Conservation (phyloP, 208 protist genomes). For the Wallacemonas sp. region DNA sequence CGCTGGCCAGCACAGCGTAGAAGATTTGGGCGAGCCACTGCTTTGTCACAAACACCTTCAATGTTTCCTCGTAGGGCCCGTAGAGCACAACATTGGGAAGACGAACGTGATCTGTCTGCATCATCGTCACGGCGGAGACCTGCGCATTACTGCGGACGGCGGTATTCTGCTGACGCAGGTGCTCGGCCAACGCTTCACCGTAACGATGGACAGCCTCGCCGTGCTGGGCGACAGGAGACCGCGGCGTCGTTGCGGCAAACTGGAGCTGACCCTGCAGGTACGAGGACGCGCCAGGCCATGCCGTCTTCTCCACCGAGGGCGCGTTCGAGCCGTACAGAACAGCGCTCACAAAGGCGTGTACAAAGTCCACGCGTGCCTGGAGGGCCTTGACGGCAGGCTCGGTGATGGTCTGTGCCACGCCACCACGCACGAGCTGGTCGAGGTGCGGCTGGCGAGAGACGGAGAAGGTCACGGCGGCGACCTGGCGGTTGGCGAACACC, state of each 20-base stretch:
- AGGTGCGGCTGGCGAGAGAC: constrained; percentile 39
- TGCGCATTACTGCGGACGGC: constrained; percentile 12
- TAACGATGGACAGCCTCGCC: constrained; percentile 38
- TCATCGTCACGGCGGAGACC: constrained; percentile 17
- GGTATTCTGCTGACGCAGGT: constrained; percentile 40
- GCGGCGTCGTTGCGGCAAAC: constrained; percentile 37
- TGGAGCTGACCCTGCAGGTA: constrained; percentile 63
- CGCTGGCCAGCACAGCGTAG: constrained; percentile 18
- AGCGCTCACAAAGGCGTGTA: constrained; percentile 56
- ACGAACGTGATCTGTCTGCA: constrained; percentile 27
- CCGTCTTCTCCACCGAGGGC: background rate
- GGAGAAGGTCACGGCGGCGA: constrained; percentile 79
- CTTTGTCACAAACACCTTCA: constrained; percentile 56
- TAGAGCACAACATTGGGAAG: constrained; percentile 42
- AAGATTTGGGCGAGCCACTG: constrained; percentile 33
- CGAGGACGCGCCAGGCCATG: constrained; percentile 42
- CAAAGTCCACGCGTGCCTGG: constrained; percentile 49
- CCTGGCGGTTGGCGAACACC: constrained; percentile 66
- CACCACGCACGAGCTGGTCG: constrained; percentile 69
- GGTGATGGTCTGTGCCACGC: constrained; percentile 27
- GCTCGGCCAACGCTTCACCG: constrained; percentile 42
- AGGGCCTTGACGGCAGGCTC: constrained; percentile 24
- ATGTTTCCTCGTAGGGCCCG: constrained; percentile 63
- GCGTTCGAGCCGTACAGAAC: constrained; percentile 24
- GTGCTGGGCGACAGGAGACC: constrained; percentile 43